A percentile compares a stretch with the other conserved stretches of the same genome.
phyloP scores from a whole-genome alignment of 495 filamentous ascomycete genomes.

The Penicillium desertorum region DNA sequence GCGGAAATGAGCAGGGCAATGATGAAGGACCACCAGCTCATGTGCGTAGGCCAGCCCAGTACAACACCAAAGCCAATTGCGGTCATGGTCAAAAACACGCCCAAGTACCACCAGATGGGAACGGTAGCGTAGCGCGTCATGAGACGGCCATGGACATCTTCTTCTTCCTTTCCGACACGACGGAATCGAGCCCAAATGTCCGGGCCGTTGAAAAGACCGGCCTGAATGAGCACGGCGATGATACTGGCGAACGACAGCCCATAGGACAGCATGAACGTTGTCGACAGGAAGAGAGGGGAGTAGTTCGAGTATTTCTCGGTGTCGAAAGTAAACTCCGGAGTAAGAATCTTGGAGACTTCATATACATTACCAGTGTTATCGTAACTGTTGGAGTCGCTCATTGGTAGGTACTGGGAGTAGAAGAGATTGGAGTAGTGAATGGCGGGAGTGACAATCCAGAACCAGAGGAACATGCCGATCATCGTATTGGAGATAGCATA shows the following conservation, averaged over 20 bases:
- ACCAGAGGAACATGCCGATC: slow-evolving; percentile 55
- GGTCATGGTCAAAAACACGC: slow-evolving; percentile 48
- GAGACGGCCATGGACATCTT: slow-evolving; percentile 64
- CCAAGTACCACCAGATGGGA: slow-evolving; percentile 64
- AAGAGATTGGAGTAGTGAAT: slow-evolving; percentile 53
- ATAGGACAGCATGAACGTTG: slow-evolving; percentile 58
- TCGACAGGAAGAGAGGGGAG: slow-evolving; percentile 61
- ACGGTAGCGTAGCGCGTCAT: slow-evolving; percentile 60
- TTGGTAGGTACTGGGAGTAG: slow-evolving; percentile 55
- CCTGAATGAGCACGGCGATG: slow-evolving; percentile 54
- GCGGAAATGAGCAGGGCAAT: slow-evolving; percentile 49
- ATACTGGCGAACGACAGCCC: slow-evolving; percentile 62
- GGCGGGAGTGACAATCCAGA: slow-evolving; percentile 51
- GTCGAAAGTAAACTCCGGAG: slow-evolving; percentile 55
- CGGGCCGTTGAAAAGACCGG: slow-evolving; percentile 54
- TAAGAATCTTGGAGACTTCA: slow-evolving; percentile 54
- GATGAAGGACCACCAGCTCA: slow-evolving; percentile 56
- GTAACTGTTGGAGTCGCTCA: slow-evolving; percentile 55
- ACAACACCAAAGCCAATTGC: slow-evolving; percentile 53
- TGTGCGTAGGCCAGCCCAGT: slow-evolving; percentile 51
- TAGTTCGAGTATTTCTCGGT: slow-evolving; percentile 52
- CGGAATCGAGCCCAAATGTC: slow-evolving; percentile 54
- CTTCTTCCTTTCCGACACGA: slow-evolving; percentile 53
- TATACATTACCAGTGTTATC: slow-evolving; percentile 56
- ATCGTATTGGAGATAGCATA: slow-evolving; percentile 61